Evolutionary conservation across 768 basidiomycete species (phyloP).

Genomic region (Royoungia palumana): DNA sequence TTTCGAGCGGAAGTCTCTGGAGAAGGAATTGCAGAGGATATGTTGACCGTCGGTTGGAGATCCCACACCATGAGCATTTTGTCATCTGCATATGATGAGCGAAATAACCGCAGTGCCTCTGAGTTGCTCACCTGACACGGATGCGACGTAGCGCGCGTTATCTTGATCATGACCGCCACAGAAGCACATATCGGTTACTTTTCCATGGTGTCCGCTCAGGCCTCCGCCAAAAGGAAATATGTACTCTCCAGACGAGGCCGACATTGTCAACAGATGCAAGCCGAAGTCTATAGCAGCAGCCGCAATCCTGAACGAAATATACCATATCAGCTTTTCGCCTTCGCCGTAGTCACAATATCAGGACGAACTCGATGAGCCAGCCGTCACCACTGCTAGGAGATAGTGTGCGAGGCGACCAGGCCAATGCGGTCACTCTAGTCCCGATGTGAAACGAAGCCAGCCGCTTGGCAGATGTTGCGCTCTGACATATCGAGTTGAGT

Average conservation of each 20-base stretch:
- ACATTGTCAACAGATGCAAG: conserved; percentile 65
- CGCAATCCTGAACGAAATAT: conserved; percentile 47
- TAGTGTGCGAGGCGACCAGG: conserved; percentile 69
- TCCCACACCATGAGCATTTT: conserved; percentile 88
- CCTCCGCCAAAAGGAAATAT: conserved; percentile 76
- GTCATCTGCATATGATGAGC: conserved; percentile 50
- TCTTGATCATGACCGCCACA: conserved; percentile 73
- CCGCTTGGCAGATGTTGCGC: conserved; percentile 40
- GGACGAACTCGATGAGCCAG: conserved; percentile 69
- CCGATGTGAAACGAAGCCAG: conserved; percentile 77
- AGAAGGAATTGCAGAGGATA: conserved; percentile 36
- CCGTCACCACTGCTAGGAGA: conserved; percentile 63
- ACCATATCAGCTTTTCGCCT: conserved; percentile 10
- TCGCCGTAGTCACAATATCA: not conserved
- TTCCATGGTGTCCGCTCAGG: conserved; percentile 76
- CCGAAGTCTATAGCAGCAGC: conserved; percentile 68
- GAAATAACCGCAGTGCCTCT: not conserved
- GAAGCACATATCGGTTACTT: conserved; percentile 74
- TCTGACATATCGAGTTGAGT: conserved; percentile 29
- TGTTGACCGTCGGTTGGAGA: conserved; percentile 54
- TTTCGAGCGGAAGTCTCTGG: conserved; percentile 31
- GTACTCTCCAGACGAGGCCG: conserved; percentile 43
- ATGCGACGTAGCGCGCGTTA: conserved; percentile 70
- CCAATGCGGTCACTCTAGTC: conserved; percentile 64
- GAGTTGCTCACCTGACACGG: conserved; percentile 60